Conservation (phyloP, 2,329 filamentous ascomycete genomes). For the Ophiostoma ulmi region DNA sequence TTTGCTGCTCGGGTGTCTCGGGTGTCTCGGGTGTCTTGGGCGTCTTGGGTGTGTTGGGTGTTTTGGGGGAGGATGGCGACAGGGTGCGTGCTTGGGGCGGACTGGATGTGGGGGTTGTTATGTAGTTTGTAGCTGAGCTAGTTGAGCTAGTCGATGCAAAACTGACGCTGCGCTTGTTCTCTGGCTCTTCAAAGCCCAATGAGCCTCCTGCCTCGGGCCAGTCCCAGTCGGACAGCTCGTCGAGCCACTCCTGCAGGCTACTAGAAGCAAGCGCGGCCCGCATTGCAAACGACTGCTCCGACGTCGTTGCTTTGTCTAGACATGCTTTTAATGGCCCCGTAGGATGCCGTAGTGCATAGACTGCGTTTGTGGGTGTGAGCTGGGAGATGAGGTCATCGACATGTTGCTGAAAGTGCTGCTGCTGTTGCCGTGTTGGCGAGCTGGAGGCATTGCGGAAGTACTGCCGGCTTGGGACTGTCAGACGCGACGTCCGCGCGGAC, state of each 20-base stretch:
- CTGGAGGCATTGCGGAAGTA: slow-evolving; percentile 37
- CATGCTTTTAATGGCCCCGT: slow-evolving; percentile 52
- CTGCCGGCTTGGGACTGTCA: slow-evolving; percentile 38
- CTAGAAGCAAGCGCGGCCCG: slow-evolving; percentile 65
- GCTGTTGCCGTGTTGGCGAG: slow-evolving; percentile 43
- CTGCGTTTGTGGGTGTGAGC: slow-evolving; percentile 55
- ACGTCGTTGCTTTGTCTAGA: slow-evolving; percentile 56
- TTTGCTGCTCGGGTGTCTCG: slow-evolving; percentile 22
- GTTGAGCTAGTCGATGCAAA: neutral
- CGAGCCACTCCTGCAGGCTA: slow-evolving; percentile 67
- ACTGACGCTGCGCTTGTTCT: neutral
- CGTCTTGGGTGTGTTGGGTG: slow-evolving; percentile 24
- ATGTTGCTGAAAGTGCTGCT: slow-evolving; percentile 29
- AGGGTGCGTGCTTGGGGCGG: neutral
- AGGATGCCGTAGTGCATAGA: slow-evolving; percentile 55
- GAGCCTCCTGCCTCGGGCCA: slow-evolving; percentile 49
- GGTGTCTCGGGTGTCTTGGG: no score
- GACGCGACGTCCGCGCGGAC: slow-evolving; percentile 36
- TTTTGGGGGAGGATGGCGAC: slow-evolving; percentile 17
- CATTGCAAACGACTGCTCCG: slow-evolving; percentile 67
- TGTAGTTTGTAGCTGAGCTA: neutral
- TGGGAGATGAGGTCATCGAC: slow-evolving; percentile 56
- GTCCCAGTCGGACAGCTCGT: slow-evolving; percentile 60
- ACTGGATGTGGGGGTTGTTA: slow-evolving; percentile 19
- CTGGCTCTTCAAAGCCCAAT: slow-evolving; percentile 50